A percentile compares a stretch with the other conserved stretches of the same genome.
These are phyloP conservation scores for Taphrina deformans DNA, from an alignment of 1,139 yeast genomes.

Conservation along the genomic window DNA sequence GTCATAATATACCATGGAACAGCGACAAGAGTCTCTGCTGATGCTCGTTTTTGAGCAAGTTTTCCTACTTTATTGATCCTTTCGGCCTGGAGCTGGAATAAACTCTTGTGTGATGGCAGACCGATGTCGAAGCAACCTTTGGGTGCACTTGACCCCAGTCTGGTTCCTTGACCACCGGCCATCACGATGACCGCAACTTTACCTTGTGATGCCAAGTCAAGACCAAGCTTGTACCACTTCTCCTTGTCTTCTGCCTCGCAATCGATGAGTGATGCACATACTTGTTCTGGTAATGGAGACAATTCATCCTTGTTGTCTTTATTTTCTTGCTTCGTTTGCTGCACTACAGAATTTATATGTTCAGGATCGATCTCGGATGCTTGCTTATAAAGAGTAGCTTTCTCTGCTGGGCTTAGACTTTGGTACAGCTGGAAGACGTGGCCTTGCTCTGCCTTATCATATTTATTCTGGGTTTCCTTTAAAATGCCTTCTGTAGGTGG, in stretches of 20 bases:
- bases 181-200: constrained; percentile 85
- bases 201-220: constrained; percentile 64
- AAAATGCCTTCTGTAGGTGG: constrained; percentile 13
- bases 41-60: constrained; percentile 52
- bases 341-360: constrained; percentile 44
- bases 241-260: constrained; percentile 40
- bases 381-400: constrained; percentile 43
- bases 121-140: constrained; percentile 91
- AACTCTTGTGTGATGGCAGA: constrained; percentile 76
- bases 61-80: constrained; percentile 65
- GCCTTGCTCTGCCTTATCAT: constrained; percentile 48
- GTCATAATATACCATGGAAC: constrained; percentile 96
- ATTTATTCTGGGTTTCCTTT: constrained; percentile 40
- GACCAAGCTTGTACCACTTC: constrained; percentile 62
- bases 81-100: constrained; percentile 93
- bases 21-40: constrained; percentile 44
- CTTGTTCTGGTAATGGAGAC: constrained; percentile 46
- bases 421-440: constrained; percentile 50
- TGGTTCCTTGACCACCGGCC: constrained; percentile 99
- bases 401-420: constrained; percentile 43
- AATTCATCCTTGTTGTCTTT: constrained; percentile 28
- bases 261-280: constrained; percentile 46
- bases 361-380: constrained; percentile 47
- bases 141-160: constrained; percentile 85
- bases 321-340: constrained; percentile 40